phyloP scores from a whole-genome alignment of 306 rosid genomes.

The Datisca glomerata region DNA sequence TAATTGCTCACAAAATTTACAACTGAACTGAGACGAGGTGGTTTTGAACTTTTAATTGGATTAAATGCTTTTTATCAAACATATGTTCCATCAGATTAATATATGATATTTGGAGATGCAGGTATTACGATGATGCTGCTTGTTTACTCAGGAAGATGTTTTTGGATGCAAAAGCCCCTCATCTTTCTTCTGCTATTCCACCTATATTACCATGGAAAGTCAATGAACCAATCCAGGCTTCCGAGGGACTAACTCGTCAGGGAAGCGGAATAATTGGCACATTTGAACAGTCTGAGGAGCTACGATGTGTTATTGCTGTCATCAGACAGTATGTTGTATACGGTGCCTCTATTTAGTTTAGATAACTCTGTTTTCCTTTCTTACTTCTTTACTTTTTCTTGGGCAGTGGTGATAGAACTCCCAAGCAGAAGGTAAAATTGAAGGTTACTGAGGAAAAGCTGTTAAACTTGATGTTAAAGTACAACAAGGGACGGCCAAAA shows the following conservation, averaged over 20 bases:
- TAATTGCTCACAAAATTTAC: no score
- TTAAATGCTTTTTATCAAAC: no score
- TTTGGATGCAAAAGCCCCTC: slow-evolving; percentile 95
- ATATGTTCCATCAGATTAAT: no score
- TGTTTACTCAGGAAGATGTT: slow-evolving; percentile 93
- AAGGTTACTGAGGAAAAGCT: slow-evolving; percentile 93
- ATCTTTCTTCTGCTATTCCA: slow-evolving; percentile 87
- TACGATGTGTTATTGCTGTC: slow-evolving; percentile 88
- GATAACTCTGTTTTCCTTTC: slow-evolving; percentile 10
- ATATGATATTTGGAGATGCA: slow-evolving; percentile 19
- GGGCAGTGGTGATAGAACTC: slow-evolving; percentile 97
- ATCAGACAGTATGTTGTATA: slow-evolving; percentile 76
- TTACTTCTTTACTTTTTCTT: slow-evolving; percentile 19
- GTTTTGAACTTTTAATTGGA: no score
- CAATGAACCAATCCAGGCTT: slow-evolving; percentile 55
- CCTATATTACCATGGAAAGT: slow-evolving; percentile 90
- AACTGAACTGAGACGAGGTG: no score
- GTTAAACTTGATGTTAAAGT: slow-evolving; percentile 75
- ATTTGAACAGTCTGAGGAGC: slow-evolving; percentile 88
- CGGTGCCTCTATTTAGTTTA: slow-evolving; percentile 3
- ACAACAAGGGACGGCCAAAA: slow-evolving; percentile 93
- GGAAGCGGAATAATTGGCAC: slow-evolving; percentile 83
- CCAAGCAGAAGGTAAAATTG: slow-evolving; percentile 96
- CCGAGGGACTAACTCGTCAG: slow-evolving; percentile 82
- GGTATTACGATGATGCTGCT: slow-evolving; percentile 96